Evolutionary conservation across 257 asterid species (phyloP), one percentile per base, ranked within the genome.

Genomic region (Ajuga chamaepitys): DNA sequence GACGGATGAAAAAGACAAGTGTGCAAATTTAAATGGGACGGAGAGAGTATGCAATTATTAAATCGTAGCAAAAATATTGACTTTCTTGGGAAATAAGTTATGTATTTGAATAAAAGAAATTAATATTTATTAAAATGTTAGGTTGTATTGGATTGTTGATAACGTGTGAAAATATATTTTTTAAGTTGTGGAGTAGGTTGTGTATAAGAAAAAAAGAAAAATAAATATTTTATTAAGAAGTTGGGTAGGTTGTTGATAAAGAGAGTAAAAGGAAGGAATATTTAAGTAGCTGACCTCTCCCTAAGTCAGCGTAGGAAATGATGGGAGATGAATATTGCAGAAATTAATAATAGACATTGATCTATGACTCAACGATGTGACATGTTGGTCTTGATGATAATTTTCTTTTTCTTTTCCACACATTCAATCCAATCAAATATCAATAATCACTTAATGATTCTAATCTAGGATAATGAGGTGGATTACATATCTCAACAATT

Each of bases 251-350:
- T n/a, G n/a, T n/a, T n/a, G n/a, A n/a, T n/a, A 20, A 37, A 11
- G 17, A 66, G 4, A 53, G 25, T 16, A 54, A 67, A 12, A 7
- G 10, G 21, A 52, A 6, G n/a, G n/a, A n/a, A n/a, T n/a, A n/a
- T n/a, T n/a, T n/a, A 17, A 37, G 28, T 34, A 58, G 48, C 38
- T 59, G 72, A 66, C 52, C 9, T 21, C 6, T 30, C 0, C 7
- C 21, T 4, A 67, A 53, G 82, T 75, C 84, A 78, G 76, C 13
- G 56, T 41, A 16, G 1, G 48, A 67, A 68, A 80, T 83, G 74
- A 78, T 78, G 66, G 7, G 57, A 52, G 59, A 40, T 65, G 82
- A 83, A 51, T 13, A 30, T 18, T 73, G 77, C 72, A 64, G 71
- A 60, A 66, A 74, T 50, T 57, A 30, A 59, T 7, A 45, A 66